Evolutionary conservation across 768 basidiomycete genomes (phyloP).

Genomic region (Strobilomyces confusus): DNA sequence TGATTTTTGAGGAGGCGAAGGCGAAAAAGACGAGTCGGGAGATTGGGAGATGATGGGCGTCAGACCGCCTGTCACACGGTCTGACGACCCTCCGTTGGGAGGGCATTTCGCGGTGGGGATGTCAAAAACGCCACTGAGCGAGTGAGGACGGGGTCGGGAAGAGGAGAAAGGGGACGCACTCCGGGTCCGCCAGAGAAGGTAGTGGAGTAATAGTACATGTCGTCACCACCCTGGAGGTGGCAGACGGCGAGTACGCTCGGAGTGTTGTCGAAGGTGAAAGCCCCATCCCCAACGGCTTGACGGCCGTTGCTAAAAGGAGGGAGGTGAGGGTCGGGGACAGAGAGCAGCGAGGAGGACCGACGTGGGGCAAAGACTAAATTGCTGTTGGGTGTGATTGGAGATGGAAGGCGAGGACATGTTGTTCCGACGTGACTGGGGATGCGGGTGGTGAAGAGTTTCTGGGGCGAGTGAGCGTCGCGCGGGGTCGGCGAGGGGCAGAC

Average conservation of each 20-base stretch:
- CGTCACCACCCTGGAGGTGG: constrained; percentile 73
- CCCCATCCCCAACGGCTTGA: constrained; percentile 98
- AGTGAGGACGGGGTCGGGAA: not conserved
- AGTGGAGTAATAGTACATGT: constrained; percentile 90
- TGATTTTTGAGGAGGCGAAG: constrained; percentile 25
- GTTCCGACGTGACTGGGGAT: constrained; percentile 72
- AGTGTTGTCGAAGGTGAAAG: constrained; percentile 71
- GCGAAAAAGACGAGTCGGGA: constrained; percentile 32
- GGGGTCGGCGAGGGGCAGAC: not conserved
- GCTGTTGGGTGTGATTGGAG: constrained; percentile 68
- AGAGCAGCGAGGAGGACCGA: constrained; percentile 36
- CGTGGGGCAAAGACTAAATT: constrained; percentile 96
- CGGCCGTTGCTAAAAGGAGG: constrained; percentile 73
- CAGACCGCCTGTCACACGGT: constrained; percentile 92
- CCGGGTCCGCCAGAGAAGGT: constrained; percentile 92
- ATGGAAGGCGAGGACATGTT: constrained; percentile 71
- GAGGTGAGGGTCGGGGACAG: constrained; percentile 12
- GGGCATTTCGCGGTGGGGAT: constrained; percentile 87
- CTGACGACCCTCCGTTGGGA: constrained; percentile 92
- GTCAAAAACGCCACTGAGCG: constrained; percentile 91
- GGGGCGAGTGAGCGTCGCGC: not conserved
- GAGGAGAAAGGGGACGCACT: constrained; percentile 43
- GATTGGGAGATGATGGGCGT: constrained; percentile 56
- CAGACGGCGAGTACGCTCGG: constrained; percentile 83
- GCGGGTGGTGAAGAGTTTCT: constrained; percentile 8